Evolutionary conservation across 1,284 basidiomycete species (phyloP), one percentile per base, ranked within the genome.

Genomic region (Melampsora larici-populina): DNA sequence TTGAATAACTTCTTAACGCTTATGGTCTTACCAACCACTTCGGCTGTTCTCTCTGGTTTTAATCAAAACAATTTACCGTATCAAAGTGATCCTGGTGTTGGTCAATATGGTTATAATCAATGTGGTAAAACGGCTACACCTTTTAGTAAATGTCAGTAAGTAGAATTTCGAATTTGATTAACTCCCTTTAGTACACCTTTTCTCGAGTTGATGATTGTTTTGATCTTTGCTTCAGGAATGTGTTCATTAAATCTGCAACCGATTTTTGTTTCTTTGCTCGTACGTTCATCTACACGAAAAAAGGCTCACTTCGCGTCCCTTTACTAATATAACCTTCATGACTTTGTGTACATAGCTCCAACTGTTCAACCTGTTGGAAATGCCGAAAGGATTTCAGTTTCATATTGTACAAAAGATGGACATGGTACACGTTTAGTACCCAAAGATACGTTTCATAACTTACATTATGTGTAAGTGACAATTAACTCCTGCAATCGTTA

Each of bases 341-440:
- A 6, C 11, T 29, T 6, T 6, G 49, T 66, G 4, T 66, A 13
- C 31, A 43, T 70, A 77, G 75, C 75, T 6, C 67, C 75, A 2
- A 64, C 79, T 63, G 67, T 78, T 18, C 72, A 80, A 24, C 78
- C 36, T 8, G 67, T 83, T 58, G 83, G 83, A 18, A 76, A 79
- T 18, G 68, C 78, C n/a, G 82, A 83, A 74, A 79, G 80, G 65
- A 62, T 74, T 4, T 79, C 81, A 58, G 80, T 83, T 3, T 79
- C 82, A 18, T 83, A 83, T 80, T 83, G 83, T 78, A 79, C 80
- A 46, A 81, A 81, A 68, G 79, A 79, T 3, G 82, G 82, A 49
- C 81, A 83, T 66, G 83, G 83, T 26, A 83, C 81, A 0, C 81
- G 82, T 11, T 78, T 83, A 31, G 82, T 84, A 51, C 82, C 82